These are phyloP conservation scores for Magnolia changhungtana DNA, from an alignment of 164 flowering plant genomes.

Conservation along the genomic window DNA sequence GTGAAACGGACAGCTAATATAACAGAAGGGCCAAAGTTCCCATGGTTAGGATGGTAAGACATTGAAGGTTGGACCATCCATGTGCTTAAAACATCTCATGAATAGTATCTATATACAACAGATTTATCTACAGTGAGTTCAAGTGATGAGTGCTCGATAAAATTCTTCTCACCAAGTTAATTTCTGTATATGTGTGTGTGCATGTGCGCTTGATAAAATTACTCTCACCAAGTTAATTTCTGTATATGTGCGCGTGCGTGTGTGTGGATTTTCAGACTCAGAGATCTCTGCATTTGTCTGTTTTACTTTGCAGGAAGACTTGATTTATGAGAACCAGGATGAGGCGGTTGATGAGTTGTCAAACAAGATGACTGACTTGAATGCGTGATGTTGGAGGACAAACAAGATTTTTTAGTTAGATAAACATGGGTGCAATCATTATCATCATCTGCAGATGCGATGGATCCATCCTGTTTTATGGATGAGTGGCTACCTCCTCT, in stretches of 20 bases:
- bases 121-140: not conserved
- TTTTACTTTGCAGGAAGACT: slow-evolving; percentile 9
- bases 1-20: not conserved
- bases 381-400: slow-evolving; percentile 1
- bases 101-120: too few species aligned
- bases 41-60: too few species aligned
- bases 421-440: not conserved
- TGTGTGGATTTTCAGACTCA: not conserved
- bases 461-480: too few species aligned
- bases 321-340: slow-evolving; percentile 11
- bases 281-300: not conserved
- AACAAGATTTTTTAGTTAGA: not conserved
- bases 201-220: not conserved
- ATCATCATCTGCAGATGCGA: too few species aligned
- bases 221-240: not conserved
- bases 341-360: slow-evolving; percentile 14
- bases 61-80: too few species aligned
- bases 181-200: not conserved
- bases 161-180: too few species aligned
- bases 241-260: not conserved
- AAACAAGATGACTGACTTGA: slow-evolving; percentile 6
- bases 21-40: too few species aligned
- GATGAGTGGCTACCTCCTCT: too few species aligned
- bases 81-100: too few species aligned
- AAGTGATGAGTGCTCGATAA: not conserved